Conservation (phyloP, 495 filamentous ascomycete species). For the Aspergillus funiculosus region DNA sequence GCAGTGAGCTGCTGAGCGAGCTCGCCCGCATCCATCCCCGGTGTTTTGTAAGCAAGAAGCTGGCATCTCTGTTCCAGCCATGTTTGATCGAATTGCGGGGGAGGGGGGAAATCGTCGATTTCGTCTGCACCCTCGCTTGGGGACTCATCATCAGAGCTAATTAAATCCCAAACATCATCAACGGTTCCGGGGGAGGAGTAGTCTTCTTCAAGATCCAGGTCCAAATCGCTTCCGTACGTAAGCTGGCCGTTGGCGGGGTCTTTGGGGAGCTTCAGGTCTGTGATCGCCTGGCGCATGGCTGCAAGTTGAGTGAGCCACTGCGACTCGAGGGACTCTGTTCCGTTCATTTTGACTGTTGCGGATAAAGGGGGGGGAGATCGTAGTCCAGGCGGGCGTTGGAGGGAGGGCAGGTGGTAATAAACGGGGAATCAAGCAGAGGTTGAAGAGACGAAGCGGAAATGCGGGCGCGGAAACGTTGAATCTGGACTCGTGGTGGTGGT, state of each 20-base stretch:
- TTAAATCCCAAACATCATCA: constrained; percentile 87
- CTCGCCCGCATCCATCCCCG: constrained; percentile 55
- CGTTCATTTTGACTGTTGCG: constrained; percentile 28
- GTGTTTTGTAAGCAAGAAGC: constrained; percentile 51
- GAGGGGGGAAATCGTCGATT: constrained; percentile 22
- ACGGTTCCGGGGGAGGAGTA: constrained; percentile 55
- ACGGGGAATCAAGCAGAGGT: too few relatives aligned
- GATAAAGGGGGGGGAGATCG: too few relatives aligned
- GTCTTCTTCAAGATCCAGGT: constrained; percentile 56
- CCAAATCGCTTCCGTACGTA: constrained; percentile 52
- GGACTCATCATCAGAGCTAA: constrained; percentile 64
- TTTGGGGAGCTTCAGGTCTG: constrained; percentile 56
- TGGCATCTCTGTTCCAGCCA: constrained; percentile 68
- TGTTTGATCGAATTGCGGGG: constrained; percentile 29
- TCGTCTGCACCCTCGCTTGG: constrained; percentile 42
- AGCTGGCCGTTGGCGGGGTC: constrained; percentile 35
- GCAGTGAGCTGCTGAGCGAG: constrained; percentile 67
- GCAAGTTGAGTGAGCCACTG: constrained; percentile 67
- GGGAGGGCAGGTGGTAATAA: too few relatives aligned
- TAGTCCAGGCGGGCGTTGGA: too few relatives aligned
- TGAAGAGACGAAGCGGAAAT: too few relatives aligned
- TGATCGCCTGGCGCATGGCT: constrained; percentile 68
- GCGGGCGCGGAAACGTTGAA: too few relatives aligned
- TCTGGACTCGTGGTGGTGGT: too few relatives aligned
- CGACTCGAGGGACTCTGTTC: constrained; percentile 42